These are phyloP conservation scores for Aspergillus fumigatus DNA, from an alignment of 2,329 filamentous ascomycete species.

Conservation along the genomic window DNA sequence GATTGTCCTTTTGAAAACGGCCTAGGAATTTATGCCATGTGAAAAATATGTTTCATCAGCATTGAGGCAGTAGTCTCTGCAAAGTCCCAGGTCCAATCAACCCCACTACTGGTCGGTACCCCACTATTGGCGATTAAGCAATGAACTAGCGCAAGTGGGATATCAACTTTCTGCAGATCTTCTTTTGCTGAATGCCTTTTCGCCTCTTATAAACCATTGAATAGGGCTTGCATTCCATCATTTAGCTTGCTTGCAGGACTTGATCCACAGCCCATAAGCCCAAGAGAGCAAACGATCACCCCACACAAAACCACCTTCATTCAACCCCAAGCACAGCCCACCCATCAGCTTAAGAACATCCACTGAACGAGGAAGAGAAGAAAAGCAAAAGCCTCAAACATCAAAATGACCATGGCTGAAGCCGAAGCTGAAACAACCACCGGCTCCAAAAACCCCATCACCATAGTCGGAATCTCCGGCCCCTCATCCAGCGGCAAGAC, in stretches of 20 bases:
- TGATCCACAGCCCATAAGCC: neutral
- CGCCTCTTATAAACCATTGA: no score
- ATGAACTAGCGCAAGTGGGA: neutral
- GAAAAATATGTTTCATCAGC: neutral
- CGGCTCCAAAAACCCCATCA: slow-evolving; percentile 20
- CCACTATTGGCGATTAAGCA: neutral
- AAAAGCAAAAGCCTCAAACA: neutral
- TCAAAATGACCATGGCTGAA: neutral
- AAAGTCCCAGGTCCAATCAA: neutral
- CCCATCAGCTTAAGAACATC: neutral
- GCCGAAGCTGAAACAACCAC: no score
- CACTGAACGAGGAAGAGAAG: neutral
- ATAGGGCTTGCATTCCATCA: neutral
- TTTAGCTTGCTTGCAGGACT: neutral
- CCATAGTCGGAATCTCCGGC: slow-evolving; percentile 79
- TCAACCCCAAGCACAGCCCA: neutral
- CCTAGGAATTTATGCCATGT: neutral
- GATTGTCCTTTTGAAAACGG: neutral
- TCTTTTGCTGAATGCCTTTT: neutral
- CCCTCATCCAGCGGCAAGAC: slow-evolving; percentile 94
- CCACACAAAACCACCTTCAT: no score
- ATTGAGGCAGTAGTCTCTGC: neutral
- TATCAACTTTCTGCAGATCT: neutral
- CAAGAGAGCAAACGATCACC: neutral
- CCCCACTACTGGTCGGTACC: neutral